Percentiles rank a stretch among this genome's conserved stretches.
Evolutionary conservation across 164 flowering plant species (phyloP).

Genomic region (Akebia trifoliata): DNA sequence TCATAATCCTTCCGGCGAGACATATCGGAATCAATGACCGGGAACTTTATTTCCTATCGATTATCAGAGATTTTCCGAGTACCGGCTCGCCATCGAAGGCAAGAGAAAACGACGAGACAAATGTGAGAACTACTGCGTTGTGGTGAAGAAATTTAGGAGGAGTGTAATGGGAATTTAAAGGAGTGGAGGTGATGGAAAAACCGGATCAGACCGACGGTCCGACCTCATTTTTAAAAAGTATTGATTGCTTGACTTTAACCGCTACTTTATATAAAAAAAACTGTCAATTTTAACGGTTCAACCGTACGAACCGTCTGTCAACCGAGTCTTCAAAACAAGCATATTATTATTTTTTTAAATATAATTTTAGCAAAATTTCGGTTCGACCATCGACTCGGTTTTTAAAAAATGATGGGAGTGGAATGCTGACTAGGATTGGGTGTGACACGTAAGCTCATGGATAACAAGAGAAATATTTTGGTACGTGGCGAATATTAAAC

Average conservation of each 20-base stretch:
- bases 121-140: neutral
- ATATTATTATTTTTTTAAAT: neutral
- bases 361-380: neutral
- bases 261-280: too few relatives aligned
- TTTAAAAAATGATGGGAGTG: conserved; percentile 12
- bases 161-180: neutral
- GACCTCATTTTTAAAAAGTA: too few relatives aligned
- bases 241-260: too few relatives aligned
- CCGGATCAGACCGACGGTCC: too few relatives aligned
- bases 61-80: too few relatives aligned
- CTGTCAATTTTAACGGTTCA: too few relatives aligned
- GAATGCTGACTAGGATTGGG: conserved; percentile 23
- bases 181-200: too few relatives aligned
- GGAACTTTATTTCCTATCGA: conserved; percentile 47
- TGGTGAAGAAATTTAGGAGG: neutral
- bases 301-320: too few relatives aligned
- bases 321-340: too few relatives aligned
- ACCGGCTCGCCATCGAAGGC: too few relatives aligned
- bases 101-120: too few relatives aligned
- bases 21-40: conserved; percentile 20
- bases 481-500: conserved; percentile 18
- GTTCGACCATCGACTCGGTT: neutral
- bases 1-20: conserved; percentile 25
- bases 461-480: too few relatives aligned
- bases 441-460: neutral